These are phyloP conservation scores for Hypholoma fasciculare DNA, from an alignment of 768 basidiomycete species.

Conservation along the genomic window DNA sequence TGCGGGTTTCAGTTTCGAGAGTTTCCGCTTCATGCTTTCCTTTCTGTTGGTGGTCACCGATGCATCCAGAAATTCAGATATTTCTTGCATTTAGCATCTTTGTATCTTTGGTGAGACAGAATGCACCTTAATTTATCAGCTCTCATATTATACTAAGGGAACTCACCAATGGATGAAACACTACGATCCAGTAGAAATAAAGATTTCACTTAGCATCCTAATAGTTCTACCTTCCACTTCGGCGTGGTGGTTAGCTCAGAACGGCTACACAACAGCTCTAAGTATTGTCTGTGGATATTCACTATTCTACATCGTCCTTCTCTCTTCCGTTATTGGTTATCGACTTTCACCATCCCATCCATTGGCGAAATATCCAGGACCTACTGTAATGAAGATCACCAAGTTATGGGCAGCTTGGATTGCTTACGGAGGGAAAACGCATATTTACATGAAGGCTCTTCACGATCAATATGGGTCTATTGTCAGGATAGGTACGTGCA, in stretches of 20 bases:
- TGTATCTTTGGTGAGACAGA: no score
- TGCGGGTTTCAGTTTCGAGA: no score
- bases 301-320: slow-evolving; percentile 10
- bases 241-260: neutral
- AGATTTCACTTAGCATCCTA: no score
- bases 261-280: neutral
- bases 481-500: slow-evolving; percentile 48
- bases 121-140: no score
- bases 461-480: slow-evolving; percentile 53
- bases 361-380: slow-evolving; percentile 47
- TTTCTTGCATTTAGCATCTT: no score
- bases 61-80: no score
- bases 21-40: no score
- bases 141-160: no score
- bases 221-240: neutral
- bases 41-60: no score
- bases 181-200: no score
- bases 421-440: slow-evolving; percentile 36
- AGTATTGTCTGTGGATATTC: neutral
- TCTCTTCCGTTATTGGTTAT: slow-evolving; percentile 29
- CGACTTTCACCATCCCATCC: slow-evolving; percentile 50
- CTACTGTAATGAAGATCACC: slow-evolving; percentile 35
- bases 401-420: slow-evolving; percentile 36
- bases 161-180: no score
- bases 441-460: slow-evolving; percentile 40